These are phyloP conservation scores for Mortierella sp. DNA, from an alignment of 371 early-diverging fungal genomes.

Conservation along the genomic window DNA sequence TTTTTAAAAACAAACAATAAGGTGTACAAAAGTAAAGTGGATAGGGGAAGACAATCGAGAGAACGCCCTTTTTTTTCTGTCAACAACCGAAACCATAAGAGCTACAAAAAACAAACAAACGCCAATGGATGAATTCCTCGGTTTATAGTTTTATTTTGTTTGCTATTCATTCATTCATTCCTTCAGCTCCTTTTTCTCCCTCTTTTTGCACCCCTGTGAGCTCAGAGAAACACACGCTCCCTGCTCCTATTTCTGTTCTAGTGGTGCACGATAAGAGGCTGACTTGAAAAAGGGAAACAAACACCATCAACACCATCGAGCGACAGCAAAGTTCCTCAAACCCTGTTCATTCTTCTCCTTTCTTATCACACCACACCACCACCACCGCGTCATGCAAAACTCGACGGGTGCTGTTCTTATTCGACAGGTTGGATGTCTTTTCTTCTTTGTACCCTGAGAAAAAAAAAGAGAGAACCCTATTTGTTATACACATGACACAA, in stretches of 20 bases:
- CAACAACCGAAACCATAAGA: too few species aligned
- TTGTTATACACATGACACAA: constrained; percentile 7
- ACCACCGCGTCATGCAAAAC: background rate
- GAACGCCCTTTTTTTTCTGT: too few species aligned
- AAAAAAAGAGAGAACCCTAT: background rate
- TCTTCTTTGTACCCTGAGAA: background rate
- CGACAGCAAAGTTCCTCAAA: background rate
- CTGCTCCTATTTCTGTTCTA: background rate
- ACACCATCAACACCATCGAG: too few species aligned
- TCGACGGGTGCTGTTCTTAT: background rate
- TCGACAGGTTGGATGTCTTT: background rate
- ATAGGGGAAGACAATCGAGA: too few species aligned
- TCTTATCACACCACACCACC: background rate
- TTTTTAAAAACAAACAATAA: background rate
- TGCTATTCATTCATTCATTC: background rate
- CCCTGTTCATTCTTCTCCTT: too few species aligned
- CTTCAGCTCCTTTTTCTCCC: background rate
- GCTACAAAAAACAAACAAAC: too few species aligned
- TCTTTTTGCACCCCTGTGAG: background rate
- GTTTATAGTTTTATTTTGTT: background rate
- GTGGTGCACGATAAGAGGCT: constrained; percentile 7
- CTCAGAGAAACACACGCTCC: background rate
- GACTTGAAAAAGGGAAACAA: background rate
- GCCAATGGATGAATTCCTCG: too few species aligned
- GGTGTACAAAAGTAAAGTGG: background rate